Base-by-base conservation (phyloP, 2,329 filamentous ascomycete species). In the Aspergillus proliferans region DNA sequence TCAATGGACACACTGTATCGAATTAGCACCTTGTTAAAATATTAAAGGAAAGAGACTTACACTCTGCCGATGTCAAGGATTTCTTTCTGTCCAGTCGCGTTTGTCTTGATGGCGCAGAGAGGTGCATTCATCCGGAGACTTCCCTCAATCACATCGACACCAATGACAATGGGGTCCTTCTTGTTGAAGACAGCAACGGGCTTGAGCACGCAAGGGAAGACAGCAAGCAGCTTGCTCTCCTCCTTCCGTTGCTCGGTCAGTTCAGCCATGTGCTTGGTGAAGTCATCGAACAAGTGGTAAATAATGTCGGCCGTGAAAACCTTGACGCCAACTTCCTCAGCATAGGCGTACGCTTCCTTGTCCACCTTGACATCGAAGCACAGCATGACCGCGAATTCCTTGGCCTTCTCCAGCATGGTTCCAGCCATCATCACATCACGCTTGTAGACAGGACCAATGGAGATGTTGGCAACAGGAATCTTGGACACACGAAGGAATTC, bases 281-380 rank as follows among this genome's bases (percentile, higher is more conserved):
- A 98, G 56, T 87, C 80, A 71, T 98, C 94, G 69, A 98, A 98
- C 50, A 98, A 77, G 71, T 98, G 93, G 72, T 98, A 98, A 65
- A 98, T 98, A 62, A 98, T 98, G 71, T 98, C 92, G 2, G 94
- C 93, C 3, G 89, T 95, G 76, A 98, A 98, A 62, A 98, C 88
- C 78, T 95, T 97, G 74, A 98, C 88, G 46, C 90, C 90, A 54
- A 95, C 84, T 49, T 97, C 90, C 15, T 96, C 89, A 9, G 93
- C 93, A 62, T 97, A 95, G 8, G 82, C 79, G 57, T 86, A 84
- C 0, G 93, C 93, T 67, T 98, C 93, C 71, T 95, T 97, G 74
- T 98, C 93, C 14, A 98, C 88, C 76, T 96, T 97, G 73, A 98
- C 93, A 69, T 98, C 94, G 79, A 98, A 98, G 71, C 93, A 97